phyloP scores from a whole-genome alignment of 2,329 filamentous ascomycete species.

The Fusarium begoniae region DNA sequence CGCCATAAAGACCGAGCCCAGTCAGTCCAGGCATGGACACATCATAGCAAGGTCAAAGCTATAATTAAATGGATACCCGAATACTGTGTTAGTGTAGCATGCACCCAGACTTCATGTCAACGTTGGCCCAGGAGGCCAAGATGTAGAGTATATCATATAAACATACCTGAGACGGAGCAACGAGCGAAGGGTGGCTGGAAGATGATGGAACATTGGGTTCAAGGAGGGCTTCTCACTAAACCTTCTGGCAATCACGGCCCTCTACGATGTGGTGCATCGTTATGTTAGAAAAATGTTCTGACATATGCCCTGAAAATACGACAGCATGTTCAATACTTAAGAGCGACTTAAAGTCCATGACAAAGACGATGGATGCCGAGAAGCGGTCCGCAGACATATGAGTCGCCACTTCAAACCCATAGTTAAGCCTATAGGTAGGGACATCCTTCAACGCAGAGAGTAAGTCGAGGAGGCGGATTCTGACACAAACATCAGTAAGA shows the following conservation, averaged over 20 bases:
- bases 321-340: neutral
- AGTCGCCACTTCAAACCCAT: neutral
- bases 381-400: neutral
- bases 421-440: neutral
- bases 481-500: neutral
- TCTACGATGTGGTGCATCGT: neutral
- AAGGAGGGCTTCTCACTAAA: neutral
- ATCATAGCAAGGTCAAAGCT: neutral
- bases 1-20: neutral
- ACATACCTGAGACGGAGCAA: neutral
- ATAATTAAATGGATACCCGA: neutral
- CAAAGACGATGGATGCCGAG: neutral
- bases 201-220: neutral
- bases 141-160: neutral
- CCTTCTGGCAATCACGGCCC: neutral
- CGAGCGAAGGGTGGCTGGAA: neutral
- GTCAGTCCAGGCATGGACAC: neutral
- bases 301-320: neutral
- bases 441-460: neutral
- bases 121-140: neutral
- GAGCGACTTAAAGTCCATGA: neutral
- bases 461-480: neutral
- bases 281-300: neutral
- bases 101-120: neutral
- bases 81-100: neutral